A percentile compares a stretch with the other conserved stretches of the same genome.
Evolutionary conservation across 2,329 filamentous ascomycete genomes (phyloP).

Genomic region (Ascochyta rabiei): DNA sequence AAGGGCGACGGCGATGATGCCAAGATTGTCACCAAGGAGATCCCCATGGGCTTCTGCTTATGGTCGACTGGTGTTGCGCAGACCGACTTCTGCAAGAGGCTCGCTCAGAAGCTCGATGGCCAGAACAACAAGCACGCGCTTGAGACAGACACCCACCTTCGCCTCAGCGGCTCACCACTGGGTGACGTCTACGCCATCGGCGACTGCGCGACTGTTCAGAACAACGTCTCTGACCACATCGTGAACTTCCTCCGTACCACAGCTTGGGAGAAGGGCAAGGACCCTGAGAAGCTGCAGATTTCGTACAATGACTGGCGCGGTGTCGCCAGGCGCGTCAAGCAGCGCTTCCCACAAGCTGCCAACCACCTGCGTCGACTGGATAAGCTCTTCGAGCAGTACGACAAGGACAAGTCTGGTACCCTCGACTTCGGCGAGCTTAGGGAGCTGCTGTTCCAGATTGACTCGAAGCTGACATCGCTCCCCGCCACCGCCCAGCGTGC

Average conservation of each 20-base stretch:
- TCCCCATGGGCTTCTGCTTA: conserved; percentile 93
- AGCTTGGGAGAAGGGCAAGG: conserved; percentile 88
- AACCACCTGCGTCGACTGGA: conserved; percentile 88
- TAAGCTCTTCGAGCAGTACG: conserved; percentile 88
- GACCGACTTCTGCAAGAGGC: conserved; percentile 75
- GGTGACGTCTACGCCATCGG: conserved; percentile 97
- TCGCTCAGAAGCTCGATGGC: conserved; percentile 75
- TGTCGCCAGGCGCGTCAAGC: conserved; percentile 82
- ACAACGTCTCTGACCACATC: conserved; percentile 92
- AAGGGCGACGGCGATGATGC: conserved; percentile 68
- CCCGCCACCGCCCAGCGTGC: conserved; percentile 96
- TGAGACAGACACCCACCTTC: conserved; percentile 92
- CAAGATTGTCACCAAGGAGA: conserved; percentile 80
- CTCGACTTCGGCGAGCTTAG: conserved; percentile 92
- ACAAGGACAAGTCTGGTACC: conserved; percentile 90
- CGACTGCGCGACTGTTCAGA: conserved; percentile 95
- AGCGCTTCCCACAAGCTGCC: conserved; percentile 87
- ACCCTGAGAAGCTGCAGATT: conserved; percentile 86
- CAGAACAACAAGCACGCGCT: conserved; percentile 92
- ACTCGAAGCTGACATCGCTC: conserved; percentile 90
- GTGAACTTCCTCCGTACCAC: conserved; percentile 86
- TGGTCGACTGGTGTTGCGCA: conserved; percentile 97
- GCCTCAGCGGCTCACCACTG: conserved; percentile 83
- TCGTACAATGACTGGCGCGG: conserved; percentile 87
- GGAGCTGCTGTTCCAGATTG: conserved; percentile 89